A percentile compares a stretch with the other conserved stretches of the same genome.
Conservation (phyloP, 441 rosid species). For the Bocquillonia castaneifolia region DNA sequence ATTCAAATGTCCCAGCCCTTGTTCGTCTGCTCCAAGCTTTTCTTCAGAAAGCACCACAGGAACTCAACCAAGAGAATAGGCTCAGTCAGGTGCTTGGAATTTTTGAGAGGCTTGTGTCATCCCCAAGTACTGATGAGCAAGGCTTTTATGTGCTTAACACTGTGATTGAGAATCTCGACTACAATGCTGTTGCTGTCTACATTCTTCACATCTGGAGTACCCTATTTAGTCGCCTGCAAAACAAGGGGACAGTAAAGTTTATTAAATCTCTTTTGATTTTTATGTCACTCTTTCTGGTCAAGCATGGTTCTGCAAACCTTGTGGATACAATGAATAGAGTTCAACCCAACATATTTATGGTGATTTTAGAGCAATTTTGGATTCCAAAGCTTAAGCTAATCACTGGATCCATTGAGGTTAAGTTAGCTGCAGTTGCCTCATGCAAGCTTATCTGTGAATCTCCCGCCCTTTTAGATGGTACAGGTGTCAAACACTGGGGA, state of each 20-base stretch:
- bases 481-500: constrained; percentile 63
- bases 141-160: constrained; percentile 92
- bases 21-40: constrained; percentile 94
- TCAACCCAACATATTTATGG: constrained; percentile 53
- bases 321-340: constrained; percentile 71
- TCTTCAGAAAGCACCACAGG: constrained; percentile 82
- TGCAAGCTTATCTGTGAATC: constrained; percentile 73
- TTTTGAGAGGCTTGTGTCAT: constrained; percentile 61
- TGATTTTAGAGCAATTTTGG: constrained; percentile 77
- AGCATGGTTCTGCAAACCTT: constrained; percentile 66
- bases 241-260: constrained; percentile 55
- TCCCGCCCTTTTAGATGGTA: constrained; percentile 60
- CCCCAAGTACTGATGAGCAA: constrained; percentile 78
- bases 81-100: constrained; percentile 77
- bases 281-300: constrained; percentile 84
- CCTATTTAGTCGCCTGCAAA: constrained; percentile 66
- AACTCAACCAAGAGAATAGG: constrained; percentile 68
- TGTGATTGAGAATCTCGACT: constrained; percentile 73
- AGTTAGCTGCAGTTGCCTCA: constrained; percentile 80
- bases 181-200: constrained; percentile 49
- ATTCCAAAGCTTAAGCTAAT: constrained; percentile 75
- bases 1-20: constrained; percentile 91
- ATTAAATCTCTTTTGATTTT: constrained; percentile 69
- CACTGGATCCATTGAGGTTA: constrained; percentile 66
- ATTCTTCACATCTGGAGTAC: constrained; percentile 66